A percentile compares a stretch with the other conserved stretches of the same genome.
Evolutionary conservation across 352 stramenopile species (phyloP).

Genomic region (Phytopythium kandeliae): DNA sequence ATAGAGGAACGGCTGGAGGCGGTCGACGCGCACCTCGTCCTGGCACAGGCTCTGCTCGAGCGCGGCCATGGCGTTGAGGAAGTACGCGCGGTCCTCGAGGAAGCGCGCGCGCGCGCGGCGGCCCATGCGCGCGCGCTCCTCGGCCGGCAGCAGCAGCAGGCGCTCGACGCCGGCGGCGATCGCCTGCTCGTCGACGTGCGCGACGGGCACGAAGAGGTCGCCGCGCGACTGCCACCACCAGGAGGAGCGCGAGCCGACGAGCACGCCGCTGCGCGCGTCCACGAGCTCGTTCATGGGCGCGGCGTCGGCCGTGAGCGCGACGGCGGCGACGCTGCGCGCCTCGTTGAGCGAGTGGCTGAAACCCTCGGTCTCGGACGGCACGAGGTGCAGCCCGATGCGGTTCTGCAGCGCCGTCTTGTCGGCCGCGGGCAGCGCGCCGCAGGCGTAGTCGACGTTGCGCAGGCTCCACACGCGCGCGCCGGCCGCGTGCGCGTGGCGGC

Average conservation of each 20-base stretch:
- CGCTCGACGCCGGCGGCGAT: slow-evolving; percentile 65
- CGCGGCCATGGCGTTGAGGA: slow-evolving; percentile 74
- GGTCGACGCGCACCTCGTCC: slow-evolving; percentile 73
- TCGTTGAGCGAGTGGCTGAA: slow-evolving; percentile 88
- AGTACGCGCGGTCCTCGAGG: slow-evolving; percentile 74
- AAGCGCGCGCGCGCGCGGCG: slow-evolving; percentile 60
- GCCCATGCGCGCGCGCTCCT: slow-evolving; percentile 72
- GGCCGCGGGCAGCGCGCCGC: slow-evolving; percentile 41
- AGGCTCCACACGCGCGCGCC: slow-evolving; percentile 34
- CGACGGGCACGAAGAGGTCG: slow-evolving; percentile 80
- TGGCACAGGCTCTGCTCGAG: slow-evolving; percentile 75
- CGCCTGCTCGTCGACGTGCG: slow-evolving; percentile 47
- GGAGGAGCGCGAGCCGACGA: slow-evolving; percentile 42
- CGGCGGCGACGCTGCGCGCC: slow-evolving; percentile 59
- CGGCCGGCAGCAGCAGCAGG: slow-evolving; percentile 64
- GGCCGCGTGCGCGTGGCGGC: slow-evolving; percentile 5
- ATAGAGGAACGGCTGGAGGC: slow-evolving; percentile 72
- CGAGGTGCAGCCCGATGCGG: slow-evolving; percentile 67
- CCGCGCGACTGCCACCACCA: slow-evolving; percentile 84
- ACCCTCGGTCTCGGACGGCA: slow-evolving; percentile 69
- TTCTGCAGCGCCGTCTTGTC: slow-evolving; percentile 69
- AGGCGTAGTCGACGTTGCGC: slow-evolving; percentile 75
- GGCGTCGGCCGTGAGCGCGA: slow-evolving; percentile 75
- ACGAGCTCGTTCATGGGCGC: slow-evolving; percentile 85
- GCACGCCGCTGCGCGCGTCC: slow-evolving; percentile 59